A percentile compares a stretch with the other conserved stretches of the same genome.
phyloP scores from a whole-genome alignment of 116 monocot species.

The Papilionanthe hybrid region DNA sequence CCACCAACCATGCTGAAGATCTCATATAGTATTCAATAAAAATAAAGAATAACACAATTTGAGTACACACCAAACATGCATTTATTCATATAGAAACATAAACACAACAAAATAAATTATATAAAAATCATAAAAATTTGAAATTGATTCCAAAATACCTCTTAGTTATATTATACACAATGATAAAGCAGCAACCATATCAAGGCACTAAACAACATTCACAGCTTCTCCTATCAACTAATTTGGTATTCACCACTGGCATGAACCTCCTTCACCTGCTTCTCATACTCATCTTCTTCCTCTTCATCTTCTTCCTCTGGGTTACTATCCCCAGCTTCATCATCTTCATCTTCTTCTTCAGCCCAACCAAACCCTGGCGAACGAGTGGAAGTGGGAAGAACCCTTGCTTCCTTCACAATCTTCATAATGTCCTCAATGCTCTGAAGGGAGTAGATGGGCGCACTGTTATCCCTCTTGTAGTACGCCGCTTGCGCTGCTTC shows the following conservation, averaged over 20 bases:
- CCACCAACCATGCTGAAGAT: too few relatives aligned
- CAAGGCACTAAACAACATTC: too few relatives aligned
- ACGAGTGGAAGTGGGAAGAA: constrained; percentile 28
- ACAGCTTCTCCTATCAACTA: constrained; percentile 12
- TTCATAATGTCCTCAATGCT: constrained; percentile 64
- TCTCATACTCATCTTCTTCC: constrained; percentile 70
- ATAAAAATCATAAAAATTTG: too few relatives aligned
- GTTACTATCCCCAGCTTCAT: constrained; percentile 20
- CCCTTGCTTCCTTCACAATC: constrained; percentile 60
- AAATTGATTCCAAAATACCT: too few relatives aligned
- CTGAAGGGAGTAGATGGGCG: constrained; percentile 52
- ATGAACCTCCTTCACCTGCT: constrained; percentile 61
- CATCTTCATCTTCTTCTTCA: constrained; percentile 46
- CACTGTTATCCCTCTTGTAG: constrained; percentile 51
- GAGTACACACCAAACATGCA: too few relatives aligned
- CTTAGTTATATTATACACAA: background rate
- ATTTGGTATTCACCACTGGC: constrained; percentile 62
- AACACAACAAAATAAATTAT: too few relatives aligned
- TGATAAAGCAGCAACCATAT: background rate
- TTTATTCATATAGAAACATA: too few relatives aligned
- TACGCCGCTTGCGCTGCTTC: constrained; percentile 54
- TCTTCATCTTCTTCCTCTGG: constrained; percentile 20
- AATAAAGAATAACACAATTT: too few relatives aligned
- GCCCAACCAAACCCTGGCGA: constrained; percentile 28
- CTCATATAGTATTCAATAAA: too few relatives aligned